Evolutionary conservation across 1,284 basidiomycete genomes (phyloP), one percentile per base, ranked within the genome.

Genomic region (Heterobasidion irregulare): DNA sequence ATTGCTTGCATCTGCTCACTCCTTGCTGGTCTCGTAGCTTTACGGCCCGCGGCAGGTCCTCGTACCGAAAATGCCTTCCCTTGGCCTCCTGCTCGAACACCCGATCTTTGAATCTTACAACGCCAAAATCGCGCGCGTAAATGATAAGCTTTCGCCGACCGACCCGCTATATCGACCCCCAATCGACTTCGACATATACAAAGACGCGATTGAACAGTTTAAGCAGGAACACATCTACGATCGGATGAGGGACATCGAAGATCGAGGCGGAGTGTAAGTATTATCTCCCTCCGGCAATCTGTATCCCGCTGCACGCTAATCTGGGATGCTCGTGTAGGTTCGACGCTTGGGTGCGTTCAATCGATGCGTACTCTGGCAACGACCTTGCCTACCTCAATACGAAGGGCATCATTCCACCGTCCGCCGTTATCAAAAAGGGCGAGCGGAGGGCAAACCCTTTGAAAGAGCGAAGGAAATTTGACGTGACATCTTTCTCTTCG

Each of bases 31-130:
- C 18, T 47, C 50, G 49, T 47, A 87, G 84, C 69, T 90, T 33
- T 91, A 84, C 63, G 83, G 83, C 0, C 85, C 89, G 1, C 81
- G 84, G n/a, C 76, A 77, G 47, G 88, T 96, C 46, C 84, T 93
- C 66, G 82, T 98, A 26, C 97, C 97, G 35, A 98, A 98, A 75
- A 97, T 98, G 72, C 97, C 97, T 12, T 90, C 94, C 0, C 79
- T 99, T 16, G 97, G 97, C 8, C 79, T 99, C 8, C 75, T 99
- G n/a, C 82, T 99, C 41, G 93, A 98, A 70, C 83, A 93, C 62
- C 96, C 95, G 1, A 83, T 95, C 59, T 95, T 93, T 65, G 79
- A 84, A 52, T 83, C 82, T 8, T 96, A 96, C 73, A 92, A 89
- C 67, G 71, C 72, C 56, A 80, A 79, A 56, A 79, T 93, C 61